Evolutionary conservation across 345 rosid species (phyloP).

Genomic region (Odontarrhena argentea): DNA sequence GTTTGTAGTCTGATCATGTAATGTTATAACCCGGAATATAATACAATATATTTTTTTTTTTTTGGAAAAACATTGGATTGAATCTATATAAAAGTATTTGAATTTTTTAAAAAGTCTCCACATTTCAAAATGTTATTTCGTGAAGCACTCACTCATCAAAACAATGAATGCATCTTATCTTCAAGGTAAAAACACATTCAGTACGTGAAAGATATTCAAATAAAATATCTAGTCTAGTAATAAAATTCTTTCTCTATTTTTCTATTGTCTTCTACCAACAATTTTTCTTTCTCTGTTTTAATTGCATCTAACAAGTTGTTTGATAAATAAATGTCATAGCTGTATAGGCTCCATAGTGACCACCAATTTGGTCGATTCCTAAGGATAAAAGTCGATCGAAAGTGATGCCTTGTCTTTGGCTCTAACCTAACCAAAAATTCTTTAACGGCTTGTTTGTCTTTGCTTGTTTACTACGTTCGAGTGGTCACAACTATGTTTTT

Average conservation of each 20-base stretch:
- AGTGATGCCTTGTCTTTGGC: conserved; percentile 42
- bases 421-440: conserved; percentile 16
- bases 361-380: conserved; percentile 23
- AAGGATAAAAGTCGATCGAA: conserved; percentile 32
- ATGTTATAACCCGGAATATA: neutral
- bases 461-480: conserved; percentile 34
- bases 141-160: conserved; percentile 26
- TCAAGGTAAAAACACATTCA: conserved; percentile 15
- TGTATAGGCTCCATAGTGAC: conserved; percentile 23
- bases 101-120: conserved; percentile 5
- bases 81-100: conserved; percentile 26
- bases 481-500: conserved; percentile 21
- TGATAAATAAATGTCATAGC: conserved; percentile 11
- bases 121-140: conserved; percentile 19
- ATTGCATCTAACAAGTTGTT: conserved; percentile 3
- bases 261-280: neutral
- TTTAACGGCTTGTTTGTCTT: conserved; percentile 33
- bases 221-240: neutral
- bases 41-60: neutral
- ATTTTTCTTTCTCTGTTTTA: neutral
- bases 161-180: conserved; percentile 18
- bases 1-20: neutral
- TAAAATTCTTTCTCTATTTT: too few relatives aligned
- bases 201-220: neutral
- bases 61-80: neutral